Evolutionary conservation across 441 rosid species (phyloP).

Genomic region (Gossypium gossypioides): DNA sequence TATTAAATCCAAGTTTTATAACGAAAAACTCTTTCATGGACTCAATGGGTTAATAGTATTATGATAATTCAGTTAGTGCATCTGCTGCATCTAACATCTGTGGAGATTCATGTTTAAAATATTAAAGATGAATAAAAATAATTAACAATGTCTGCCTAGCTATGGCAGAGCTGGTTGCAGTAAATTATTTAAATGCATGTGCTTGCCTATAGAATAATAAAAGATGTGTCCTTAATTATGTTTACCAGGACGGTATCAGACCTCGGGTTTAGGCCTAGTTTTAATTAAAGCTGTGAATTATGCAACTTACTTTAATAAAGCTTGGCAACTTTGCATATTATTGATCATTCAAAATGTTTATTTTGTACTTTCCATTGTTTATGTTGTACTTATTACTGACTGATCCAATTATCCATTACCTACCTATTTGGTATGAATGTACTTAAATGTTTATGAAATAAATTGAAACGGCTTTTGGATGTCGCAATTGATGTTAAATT

Average conservation of each 20-base stretch:
- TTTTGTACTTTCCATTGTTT: neutral
- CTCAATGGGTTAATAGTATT: neutral
- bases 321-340: neutral
- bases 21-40: neutral
- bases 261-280: neutral
- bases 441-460: neutral
- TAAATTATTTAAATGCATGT: neutral
- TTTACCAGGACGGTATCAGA: neutral
- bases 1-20: constrained; percentile 3
- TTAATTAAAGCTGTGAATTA: neutral
- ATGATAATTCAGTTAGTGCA: too few relatives aligned
- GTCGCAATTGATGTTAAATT: neutral
- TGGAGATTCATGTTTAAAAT: neutral
- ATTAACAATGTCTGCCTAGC: neutral
- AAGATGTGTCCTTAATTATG: neutral
- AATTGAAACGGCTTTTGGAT: neutral
- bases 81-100: neutral
- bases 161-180: neutral
- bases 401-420: neutral
- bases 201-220: neutral
- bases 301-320: neutral
- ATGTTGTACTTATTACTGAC: neutral
- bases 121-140: neutral
- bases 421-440: neutral
- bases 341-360: neutral